Conservation (phyloP, 164 flowering plant genomes). For the Kingdonia uniflora region DNA sequence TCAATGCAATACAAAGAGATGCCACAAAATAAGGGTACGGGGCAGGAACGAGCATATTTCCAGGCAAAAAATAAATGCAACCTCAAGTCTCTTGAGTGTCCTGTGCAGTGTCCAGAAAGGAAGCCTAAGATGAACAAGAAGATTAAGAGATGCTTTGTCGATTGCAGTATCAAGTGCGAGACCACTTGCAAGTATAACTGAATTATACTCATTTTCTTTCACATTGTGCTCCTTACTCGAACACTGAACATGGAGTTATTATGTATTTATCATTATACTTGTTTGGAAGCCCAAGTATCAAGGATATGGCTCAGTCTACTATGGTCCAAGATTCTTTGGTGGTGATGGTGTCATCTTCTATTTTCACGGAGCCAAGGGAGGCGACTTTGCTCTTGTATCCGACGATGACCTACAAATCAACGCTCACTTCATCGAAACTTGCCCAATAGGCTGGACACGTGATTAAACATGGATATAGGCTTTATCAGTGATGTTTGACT, state of each 20-base stretch:
- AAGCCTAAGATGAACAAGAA: conserved; percentile 43
- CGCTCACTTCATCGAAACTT: conserved; percentile 52
- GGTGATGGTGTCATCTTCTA: conserved; percentile 73
- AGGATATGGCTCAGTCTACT: conserved; percentile 55
- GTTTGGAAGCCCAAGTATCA: conserved; percentile 38
- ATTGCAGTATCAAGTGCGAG: conserved; percentile 55
- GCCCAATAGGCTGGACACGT: conserved; percentile 42
- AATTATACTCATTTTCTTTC: too few species aligned
- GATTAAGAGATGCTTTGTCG: conserved; percentile 43
- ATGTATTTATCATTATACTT: background rate
- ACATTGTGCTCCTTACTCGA: background rate
- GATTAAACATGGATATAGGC: conserved; percentile 79
- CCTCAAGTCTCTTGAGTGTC: conserved; percentile 28
- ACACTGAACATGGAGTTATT: background rate
- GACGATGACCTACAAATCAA: conserved; percentile 48
- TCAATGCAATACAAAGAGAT: conserved; percentile 21
- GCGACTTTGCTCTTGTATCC: conserved; percentile 54
- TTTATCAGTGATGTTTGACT: conserved; percentile 50
- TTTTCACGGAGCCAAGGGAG: conserved; percentile 59
- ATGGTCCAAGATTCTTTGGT: conserved; percentile 57
- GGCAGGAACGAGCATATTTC: conserved; percentile 33
- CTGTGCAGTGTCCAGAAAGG: conserved; percentile 34
- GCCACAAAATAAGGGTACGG: conserved; percentile 13
- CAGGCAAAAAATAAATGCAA: conserved; percentile 24
- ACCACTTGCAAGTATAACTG: conserved; percentile 54